Evolutionary conservation across 129 eudicot species (phyloP), one percentile per base, ranked within the genome.

Genomic region (Erigeron canadensis): DNA sequence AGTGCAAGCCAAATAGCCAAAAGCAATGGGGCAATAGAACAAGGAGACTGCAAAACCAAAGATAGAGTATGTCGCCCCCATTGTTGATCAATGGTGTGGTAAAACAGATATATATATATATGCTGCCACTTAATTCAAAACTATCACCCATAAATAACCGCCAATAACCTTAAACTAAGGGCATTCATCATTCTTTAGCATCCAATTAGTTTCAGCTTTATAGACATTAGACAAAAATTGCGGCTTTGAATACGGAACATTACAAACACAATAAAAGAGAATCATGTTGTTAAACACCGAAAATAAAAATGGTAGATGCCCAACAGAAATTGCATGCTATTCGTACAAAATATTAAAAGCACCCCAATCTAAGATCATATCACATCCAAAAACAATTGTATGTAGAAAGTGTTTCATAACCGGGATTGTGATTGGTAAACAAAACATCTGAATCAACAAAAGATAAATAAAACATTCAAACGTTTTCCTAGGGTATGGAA

Each of bases 381-480:
- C 63, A 57, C 4, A 11, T 23, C 23, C 64, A 59, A 59, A 59
- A 11, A 50, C 19, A 28, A 28, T 15, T 15, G 56, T 59, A 59
- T 34, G 64, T 12, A 23, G n/a, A 23, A 28, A 23, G 41, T 59
- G n/a, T 28, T 58, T 58, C 55, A 50, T 5, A 50, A 12, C 13
- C 55, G 16, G 16, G 16, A 50, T 50, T 50, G 18, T 50, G 55
- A 50, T 15, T 50, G 55, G 55, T 7, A 15, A 50, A 50, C 19
- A 15, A 50, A 50, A 50, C 1, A 50, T 50, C 55, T 4, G 58
- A 12, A 53, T 45, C 18, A 11, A 11, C 63, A 47, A 13, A 42
- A 77, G 18, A 6, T 12, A 46, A 50, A 63, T 71, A 50, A 48
- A 61, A 69, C 18, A 48, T 7, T 2, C 10, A 70, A 53, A 61